Evolutionary conservation across 2,329 filamentous ascomycete genomes (phyloP), one percentile per base, ranked within the genome.

Genomic region (Ploettnerulaceae sp.): DNA sequence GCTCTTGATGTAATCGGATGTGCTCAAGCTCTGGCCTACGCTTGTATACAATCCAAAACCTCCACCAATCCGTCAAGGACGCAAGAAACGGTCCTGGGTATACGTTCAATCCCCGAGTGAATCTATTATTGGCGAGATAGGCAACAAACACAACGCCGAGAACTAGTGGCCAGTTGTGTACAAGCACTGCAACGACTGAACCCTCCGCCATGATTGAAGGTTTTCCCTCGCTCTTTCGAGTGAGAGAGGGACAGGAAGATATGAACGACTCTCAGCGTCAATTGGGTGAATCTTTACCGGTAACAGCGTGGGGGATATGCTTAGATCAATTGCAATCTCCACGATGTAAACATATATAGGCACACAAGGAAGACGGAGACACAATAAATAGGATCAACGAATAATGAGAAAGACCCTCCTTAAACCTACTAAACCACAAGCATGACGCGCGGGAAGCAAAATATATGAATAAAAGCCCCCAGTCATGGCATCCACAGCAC

Each of bases 51-150:
- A 89, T 83, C 59, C 75, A 73, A 52, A 89, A 78, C 15, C 86
- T 74, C 86, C 86, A 91, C 73, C 79, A 81, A 60, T 91, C 78
- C 9, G 82, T 86, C 45, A 78, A 71, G 3, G 68, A 81, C 15
- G 86, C 87, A 32, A 87, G 60, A 46, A 81, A 71, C 0, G 82
- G 86, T 0, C 86, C 87, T 0, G 87, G 86, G 56, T 87, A 88
- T 59, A 75, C 80, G 65, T 82, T 78, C 48, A 89, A 67, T 5
- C 83, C 82, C 57, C 72, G 68, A 40, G 74, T 65, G 55, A 72
- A 74, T 36, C 69, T 69, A 53, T 77, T 78, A 42, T 63, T 66
- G n/a, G 67, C 57, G 8, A 77, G 64, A 61, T 71, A 75, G 26
- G 64, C 64, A 31, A 63, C 45, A 1, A 70, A 11, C 14, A 63